Conservation (phyloP, 768 basidiomycete genomes). For the Rubroboletus pulcherrimus region DNA sequence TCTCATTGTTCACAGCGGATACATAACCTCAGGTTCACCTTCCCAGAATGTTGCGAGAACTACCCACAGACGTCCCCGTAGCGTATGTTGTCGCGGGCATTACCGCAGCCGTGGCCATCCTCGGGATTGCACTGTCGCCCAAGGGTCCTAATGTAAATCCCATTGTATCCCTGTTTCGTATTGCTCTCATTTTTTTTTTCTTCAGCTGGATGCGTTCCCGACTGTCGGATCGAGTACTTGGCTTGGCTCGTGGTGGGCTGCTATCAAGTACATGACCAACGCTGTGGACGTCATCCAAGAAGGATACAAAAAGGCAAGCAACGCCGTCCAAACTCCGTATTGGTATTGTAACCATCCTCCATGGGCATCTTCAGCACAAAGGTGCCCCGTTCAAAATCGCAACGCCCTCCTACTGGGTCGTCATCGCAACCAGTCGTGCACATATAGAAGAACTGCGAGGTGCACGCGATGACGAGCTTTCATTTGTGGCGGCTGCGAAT, state of each 20-base stretch:
- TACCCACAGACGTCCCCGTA: not conserved
- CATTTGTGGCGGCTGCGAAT: slow-evolving; percentile 26
- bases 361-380: slow-evolving; percentile 19
- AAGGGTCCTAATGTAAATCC: not conserved
- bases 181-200: not conserved
- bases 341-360: too few relatives aligned
- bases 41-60: not conserved
- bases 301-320: slow-evolving; percentile 29
- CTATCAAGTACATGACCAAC: slow-evolving; percentile 15
- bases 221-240: slow-evolving; percentile 23
- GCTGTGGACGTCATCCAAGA: slow-evolving; percentile 25
- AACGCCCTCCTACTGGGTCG: slow-evolving; percentile 32
- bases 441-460: slow-evolving; percentile 38
- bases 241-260: slow-evolving; percentile 26
- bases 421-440: slow-evolving; percentile 31
- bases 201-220: slow-evolving; percentile 28
- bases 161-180: not conserved
- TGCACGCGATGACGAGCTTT: slow-evolving; percentile 37
- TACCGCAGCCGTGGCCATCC: not conserved
- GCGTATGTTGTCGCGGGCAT: not conserved
- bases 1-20: not conserved
- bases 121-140: not conserved
- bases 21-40: not conserved
- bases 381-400: slow-evolving; percentile 31
- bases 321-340: not conserved